Evolutionary conservation across 805 yeast species (phyloP), one percentile per base, ranked within the genome.

Genomic region (Starmerella etchellsii): DNA sequence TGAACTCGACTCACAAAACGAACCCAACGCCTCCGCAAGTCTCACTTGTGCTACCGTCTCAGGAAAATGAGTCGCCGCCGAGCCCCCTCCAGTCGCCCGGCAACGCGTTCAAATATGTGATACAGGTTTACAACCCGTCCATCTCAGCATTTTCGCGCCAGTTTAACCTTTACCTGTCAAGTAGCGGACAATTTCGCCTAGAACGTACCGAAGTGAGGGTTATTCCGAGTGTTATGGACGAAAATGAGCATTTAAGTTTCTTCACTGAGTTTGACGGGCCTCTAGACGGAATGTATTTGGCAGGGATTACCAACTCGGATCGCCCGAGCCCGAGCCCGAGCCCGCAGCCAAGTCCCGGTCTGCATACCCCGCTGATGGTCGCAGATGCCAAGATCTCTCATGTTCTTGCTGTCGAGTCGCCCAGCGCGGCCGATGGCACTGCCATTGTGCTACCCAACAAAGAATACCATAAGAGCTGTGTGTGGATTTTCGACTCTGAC

Each of bases 401-500:
- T 22, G 46, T 42, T 9, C 38, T 46, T 11, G 6, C 25, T 2
- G 49, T 47, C 2, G 51, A 47, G 16, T 15, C 44, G 8, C 35
- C 41, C 2, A 33, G 27, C 3, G 39, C 38, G 3, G 9, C 33
- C 6, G 32, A 35, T 18, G 47, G 51, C 22, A 23, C n/a, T 7
- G 6, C 43, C 2, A 24, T 46, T 6, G 27, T 41, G 5, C 22
- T 47, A 2, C 27, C 32, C 13, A 32, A 34, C 21, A 22, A 41
- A n/a, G 41, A 40, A 24, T 20, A 36, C 8, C 13, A 3, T 11
- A 37, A 37, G 20, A 37, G 40, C 3, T 27, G 36, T 3, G 36
- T 47, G 11, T 47, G 51, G 51, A 6, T 28, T 4, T 47, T 47
- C 24, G 51, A 47, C 34, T 41, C 47, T 18, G 34, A 39, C 15